Evolutionary conservation across 2,329 filamentous ascomycete species (phyloP), one percentile per base, ranked within the genome.

Genomic region (Nemania diffusa): DNA sequence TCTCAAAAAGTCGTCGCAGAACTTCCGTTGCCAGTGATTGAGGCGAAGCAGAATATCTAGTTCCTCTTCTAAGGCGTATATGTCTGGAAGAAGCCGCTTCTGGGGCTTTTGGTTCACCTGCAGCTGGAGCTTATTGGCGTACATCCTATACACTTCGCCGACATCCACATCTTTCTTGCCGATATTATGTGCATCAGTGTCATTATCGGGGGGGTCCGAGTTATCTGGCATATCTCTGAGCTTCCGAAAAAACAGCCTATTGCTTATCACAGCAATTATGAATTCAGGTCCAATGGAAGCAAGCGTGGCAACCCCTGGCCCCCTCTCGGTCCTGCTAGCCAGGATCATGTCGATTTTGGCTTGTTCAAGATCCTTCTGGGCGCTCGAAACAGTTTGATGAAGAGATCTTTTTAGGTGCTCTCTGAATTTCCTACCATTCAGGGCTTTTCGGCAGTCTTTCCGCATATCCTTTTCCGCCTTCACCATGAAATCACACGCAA

Each of bases 1-100:
- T 24, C 64, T 42, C 5, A 63, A 20, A 24, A 67, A 55, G 42
- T 67, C 53, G n/a, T 32, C 27, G 42, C 58, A 62, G 48, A 67
- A 69, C n/a, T 67, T 69, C 26, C 37, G 46, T 50, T 69, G 64
- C 64, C 64, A 69, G 9, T 56, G 24, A 37, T 62, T 67, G 9
- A 69, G 60, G 17, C 42, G 56, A 17, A 44, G 64, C 27, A 69
- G 32, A n/a, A 62, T 65, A 9, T 53, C 57, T 11, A 69, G 52
- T 24, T 69, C 68, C 24, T 69, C 64, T 22, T 63, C 68, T 24
- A 65, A 27, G 22, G 57, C 61, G 34, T 62, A 57, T 44, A 69
- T 67, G 29, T 67, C 60, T 8, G 56, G 42, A 26, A 67, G 64
- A 15, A 67, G 57, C 7, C 63, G 46, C 46, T 63, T 67, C 65